Evolutionary conservation across 805 yeast species (phyloP).

Genomic region (Schwanniomyces pseudopolymorphus): DNA sequence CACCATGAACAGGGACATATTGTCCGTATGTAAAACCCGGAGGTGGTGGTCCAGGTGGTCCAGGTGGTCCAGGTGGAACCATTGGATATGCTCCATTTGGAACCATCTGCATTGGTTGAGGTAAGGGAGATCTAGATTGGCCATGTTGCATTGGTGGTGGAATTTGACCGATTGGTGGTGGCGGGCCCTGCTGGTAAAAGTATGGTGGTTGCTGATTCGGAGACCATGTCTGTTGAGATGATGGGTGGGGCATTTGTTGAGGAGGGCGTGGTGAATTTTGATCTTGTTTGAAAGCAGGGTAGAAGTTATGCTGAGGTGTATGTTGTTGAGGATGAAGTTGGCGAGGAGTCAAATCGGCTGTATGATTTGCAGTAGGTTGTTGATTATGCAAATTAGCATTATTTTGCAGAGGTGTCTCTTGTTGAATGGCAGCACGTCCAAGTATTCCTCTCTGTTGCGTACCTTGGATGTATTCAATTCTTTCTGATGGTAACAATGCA

Average conservation of each 20-base stretch:
- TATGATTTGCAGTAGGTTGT: conserved; percentile 13
- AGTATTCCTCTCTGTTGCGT: neutral
- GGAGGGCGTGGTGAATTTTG: conserved; percentile 17
- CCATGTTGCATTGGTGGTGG: conserved; percentile 9
- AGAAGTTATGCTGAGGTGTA: conserved; percentile 11
- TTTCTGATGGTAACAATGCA: conserved; percentile 40
- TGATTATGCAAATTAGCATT: conserved; percentile 8
- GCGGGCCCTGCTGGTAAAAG: conserved; percentile 18
- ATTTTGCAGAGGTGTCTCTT: conserved; percentile 6
- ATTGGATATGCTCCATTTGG: conserved; percentile 15
- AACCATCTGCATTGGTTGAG: conserved; percentile 12
- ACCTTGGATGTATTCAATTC: conserved; percentile 39
- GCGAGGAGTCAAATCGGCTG: conserved; percentile 4
- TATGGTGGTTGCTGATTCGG: conserved; percentile 19
- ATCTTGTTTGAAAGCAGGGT: conserved; percentile 11
- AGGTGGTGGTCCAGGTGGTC: conserved; percentile 26
- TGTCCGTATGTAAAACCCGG: conserved; percentile 41
- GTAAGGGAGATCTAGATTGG: conserved; percentile 6
- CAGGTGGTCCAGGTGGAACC: conserved; percentile 21
- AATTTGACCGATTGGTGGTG: conserved; percentile 7
- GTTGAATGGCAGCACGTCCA: neutral
- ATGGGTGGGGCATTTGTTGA: conserved; percentile 27
- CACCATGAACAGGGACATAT: conserved; percentile 34
- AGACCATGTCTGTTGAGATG: conserved; percentile 25
- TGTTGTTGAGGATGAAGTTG: conserved; percentile 12